These are phyloP conservation scores for Triglochin maritima DNA, from an alignment of 106 monocot genomes.

Conservation along the genomic window DNA sequence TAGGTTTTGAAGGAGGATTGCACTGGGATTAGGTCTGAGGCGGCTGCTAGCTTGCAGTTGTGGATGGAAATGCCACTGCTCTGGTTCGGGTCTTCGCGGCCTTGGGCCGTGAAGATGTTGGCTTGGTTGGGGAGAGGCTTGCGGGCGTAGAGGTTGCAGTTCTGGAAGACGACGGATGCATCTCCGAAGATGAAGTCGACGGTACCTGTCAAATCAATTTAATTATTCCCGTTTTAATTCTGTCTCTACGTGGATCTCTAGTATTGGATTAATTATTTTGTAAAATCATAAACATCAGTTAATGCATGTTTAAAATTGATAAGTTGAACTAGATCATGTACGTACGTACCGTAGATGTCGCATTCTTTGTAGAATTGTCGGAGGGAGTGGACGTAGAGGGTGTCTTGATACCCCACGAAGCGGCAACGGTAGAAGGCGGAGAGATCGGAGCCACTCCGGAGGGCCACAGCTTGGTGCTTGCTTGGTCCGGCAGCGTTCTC, in stretches of 20 bases:
- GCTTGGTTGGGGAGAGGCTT: conserved; percentile 45
- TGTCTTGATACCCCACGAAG: conserved; percentile 13
- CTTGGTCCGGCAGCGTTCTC: conserved; percentile 10
- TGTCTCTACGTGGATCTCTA: too few species aligned
- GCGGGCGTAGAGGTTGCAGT: conserved; percentile 46
- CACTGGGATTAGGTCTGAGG: conserved; percentile 22
- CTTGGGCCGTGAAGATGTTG: conserved; percentile 76
- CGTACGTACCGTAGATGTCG: conserved; percentile 4
- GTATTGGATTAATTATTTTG: too few species aligned
- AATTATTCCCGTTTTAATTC: too few species aligned
- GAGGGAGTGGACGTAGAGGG: conserved; percentile 14
- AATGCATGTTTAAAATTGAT: too few species aligned
- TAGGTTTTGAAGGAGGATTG: conserved; percentile 22
- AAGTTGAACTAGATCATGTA: too few species aligned
- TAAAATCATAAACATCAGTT: too few species aligned
- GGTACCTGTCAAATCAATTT: conserved; percentile 21
- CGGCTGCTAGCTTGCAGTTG: conserved; percentile 45
- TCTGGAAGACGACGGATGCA: conserved; percentile 66
- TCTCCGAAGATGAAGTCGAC: conserved; percentile 81
- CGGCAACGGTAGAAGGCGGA: conserved; percentile 11
- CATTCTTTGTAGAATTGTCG: conserved; percentile 14
- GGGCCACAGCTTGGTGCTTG: conserved; percentile 19
- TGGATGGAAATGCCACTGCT: conserved; percentile 71
- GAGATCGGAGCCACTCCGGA: conserved; percentile 2
- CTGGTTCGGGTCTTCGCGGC: conserved; percentile 56